Percentiles rank a stretch among this genome's conserved stretches.
These are phyloP conservation scores for Acacia crassicarpa DNA, from an alignment of 306 rosid species.

Conservation along the genomic window DNA sequence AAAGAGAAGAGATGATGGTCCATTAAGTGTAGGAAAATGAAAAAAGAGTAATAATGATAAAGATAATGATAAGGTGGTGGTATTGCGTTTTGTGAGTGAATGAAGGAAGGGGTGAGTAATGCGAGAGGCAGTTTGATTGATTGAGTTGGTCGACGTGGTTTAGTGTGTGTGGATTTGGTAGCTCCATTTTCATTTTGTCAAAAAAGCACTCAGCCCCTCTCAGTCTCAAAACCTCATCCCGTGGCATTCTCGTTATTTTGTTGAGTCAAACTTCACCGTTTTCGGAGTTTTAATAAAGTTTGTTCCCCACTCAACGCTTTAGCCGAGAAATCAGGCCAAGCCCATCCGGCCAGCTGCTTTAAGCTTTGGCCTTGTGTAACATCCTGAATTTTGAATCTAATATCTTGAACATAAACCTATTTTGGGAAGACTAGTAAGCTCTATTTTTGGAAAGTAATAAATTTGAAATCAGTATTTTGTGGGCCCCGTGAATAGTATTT, in stretches of 20 bases:
- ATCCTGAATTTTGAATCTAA: too few relatives aligned
- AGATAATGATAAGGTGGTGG: conserved; percentile 6
- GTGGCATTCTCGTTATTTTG: conserved; percentile 11
- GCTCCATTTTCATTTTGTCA: conserved; percentile 1
- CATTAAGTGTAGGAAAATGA: not conserved
- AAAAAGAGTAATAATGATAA: not conserved
- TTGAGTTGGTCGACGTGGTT: not conserved
- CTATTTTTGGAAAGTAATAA: too few relatives aligned
- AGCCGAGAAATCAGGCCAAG: too few relatives aligned
- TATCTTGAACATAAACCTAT: too few relatives aligned
- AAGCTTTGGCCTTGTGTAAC: too few relatives aligned
- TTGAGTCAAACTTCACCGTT: conserved; percentile 41
- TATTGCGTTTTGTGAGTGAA: not conserved
- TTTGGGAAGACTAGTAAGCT: too few relatives aligned
- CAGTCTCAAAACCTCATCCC: not conserved
- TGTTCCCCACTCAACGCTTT: conserved; percentile 69
- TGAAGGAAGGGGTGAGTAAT: too few relatives aligned
- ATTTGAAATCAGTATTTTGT: too few relatives aligned
- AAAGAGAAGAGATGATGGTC: not conserved
- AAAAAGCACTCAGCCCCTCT: not conserved
- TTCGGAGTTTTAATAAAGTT: conserved; percentile 54
- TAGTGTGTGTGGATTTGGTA: conserved; percentile 3
- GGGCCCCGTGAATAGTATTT: too few relatives aligned
- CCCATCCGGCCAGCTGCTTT: too few relatives aligned
- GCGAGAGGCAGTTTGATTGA: not conserved